phyloP scores from a whole-genome alignment of 192 early-diverging fungal species.

The Umbelopsis isabellina region DNA sequence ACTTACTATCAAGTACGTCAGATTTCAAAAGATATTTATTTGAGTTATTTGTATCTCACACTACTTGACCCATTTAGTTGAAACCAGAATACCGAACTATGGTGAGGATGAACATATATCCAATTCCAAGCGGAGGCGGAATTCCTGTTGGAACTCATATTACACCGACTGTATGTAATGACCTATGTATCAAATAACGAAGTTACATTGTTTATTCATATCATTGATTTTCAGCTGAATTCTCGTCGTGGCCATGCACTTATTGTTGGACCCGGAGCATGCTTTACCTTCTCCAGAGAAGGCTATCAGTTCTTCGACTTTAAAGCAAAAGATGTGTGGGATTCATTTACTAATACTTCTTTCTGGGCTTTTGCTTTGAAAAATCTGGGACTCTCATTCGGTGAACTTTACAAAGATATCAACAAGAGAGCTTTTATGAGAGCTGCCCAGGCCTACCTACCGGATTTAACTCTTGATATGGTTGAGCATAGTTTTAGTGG shows the following conservation, averaged over 20 bases:
- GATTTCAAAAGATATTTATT: not conserved
- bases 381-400: slow-evolving; percentile 31
- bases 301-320: slow-evolving; percentile 36
- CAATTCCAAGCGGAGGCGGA: slow-evolving; percentile 39
- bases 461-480: slow-evolving; percentile 34
- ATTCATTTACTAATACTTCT: slow-evolving; percentile 21
- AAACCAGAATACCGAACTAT: slow-evolving; percentile 36
- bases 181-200: too few species aligned
- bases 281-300: slow-evolving; percentile 39
- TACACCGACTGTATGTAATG: slow-evolving; percentile 28
- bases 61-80: not conserved
- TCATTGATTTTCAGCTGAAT: not conserved
- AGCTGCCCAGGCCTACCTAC: slow-evolving; percentile 31
- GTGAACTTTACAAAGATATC: slow-evolving; percentile 38
- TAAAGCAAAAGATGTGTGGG: slow-evolving; percentile 26
- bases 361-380: slow-evolving; percentile 38
- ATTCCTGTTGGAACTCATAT: slow-evolving; percentile 42
- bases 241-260: slow-evolving; percentile 34
- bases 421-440: slow-evolving; percentile 34
- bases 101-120: slow-evolving; percentile 39
- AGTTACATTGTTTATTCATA: not conserved
- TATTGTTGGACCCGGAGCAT: slow-evolving; percentile 43
- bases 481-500: slow-evolving; percentile 39
- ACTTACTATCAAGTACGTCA: slow-evolving; percentile 31
- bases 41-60: too few species aligned